Conservation (phyloP, 208 protist species). For the Crithidia thermophila region DNA sequence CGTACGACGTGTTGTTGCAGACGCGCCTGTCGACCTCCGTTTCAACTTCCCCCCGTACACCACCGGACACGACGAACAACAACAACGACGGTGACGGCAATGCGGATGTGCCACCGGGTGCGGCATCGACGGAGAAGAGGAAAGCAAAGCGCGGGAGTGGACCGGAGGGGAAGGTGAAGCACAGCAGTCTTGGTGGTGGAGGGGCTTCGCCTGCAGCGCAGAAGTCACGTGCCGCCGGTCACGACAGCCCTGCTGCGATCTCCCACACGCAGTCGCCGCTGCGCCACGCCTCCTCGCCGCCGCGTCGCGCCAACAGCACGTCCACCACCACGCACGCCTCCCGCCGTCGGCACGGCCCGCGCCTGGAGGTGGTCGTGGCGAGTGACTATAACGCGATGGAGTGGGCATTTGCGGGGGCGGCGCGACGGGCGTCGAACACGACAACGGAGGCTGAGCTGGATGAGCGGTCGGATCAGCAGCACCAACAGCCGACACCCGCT, state of each 20-base stretch:
- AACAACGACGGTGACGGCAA: neutral
- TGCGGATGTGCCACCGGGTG: too few relatives aligned
- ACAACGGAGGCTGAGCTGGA: neutral
- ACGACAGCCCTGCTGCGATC: too few relatives aligned
- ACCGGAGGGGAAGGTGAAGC: too few relatives aligned
- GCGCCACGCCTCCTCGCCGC: neutral
- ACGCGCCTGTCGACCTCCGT: neutral
- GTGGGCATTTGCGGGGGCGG: constrained; percentile 28
- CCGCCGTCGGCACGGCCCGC: neutral
- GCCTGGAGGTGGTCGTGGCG: constrained; percentile 30
- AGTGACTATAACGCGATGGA: constrained; percentile 30
- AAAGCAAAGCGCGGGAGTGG: too few relatives aligned
- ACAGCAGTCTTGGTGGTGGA: too few relatives aligned
- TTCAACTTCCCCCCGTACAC: neutral
- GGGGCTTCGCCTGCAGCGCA: too few relatives aligned
- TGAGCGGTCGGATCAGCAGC: neutral
- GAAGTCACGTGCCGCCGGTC: too few relatives aligned
- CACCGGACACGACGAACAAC: neutral
- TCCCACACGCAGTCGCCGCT: too few relatives aligned
- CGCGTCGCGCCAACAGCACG: neutral
- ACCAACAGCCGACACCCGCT: too few relatives aligned
- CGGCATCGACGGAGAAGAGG: too few relatives aligned
- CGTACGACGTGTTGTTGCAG: constrained; percentile 18
- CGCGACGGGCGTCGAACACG: constrained; percentile 10
- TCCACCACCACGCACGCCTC: neutral